Evolutionary conservation across 1,139 yeast species (phyloP), one percentile per base, ranked within the genome.

Genomic region (Sugiyamaella xylanicola): DNA sequence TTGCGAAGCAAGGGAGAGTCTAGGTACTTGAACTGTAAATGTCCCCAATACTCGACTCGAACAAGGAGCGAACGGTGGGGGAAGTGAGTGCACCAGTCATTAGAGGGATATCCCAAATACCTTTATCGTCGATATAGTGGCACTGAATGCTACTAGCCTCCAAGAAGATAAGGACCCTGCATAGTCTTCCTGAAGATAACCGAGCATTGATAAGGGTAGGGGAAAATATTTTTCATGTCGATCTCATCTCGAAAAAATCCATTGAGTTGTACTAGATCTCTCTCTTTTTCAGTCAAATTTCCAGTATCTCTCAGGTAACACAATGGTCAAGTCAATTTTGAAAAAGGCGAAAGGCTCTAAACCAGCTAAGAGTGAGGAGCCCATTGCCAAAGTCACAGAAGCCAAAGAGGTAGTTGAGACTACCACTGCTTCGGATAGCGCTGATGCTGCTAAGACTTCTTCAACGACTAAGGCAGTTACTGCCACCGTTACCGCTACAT

Each of bases 181-280:
- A 32, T n/a, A 4, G 37, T 7, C 37, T 15, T 4, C 13, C 15
- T 15, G 15, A n/a, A 8, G 46, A 25, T 42, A 42, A 36, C 46
- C 22, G 27, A 17, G 36, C 15, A 20, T 32, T 32, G 48, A 45
- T 45, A 45, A 17, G 40, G 48, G 48, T 22, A 45, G 37, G 48
- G 48, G 48, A 4, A 21, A 13, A 45, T 43, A 43, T 45, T 45
- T 45, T 45, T 45, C 17, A 19, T 9, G 48, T 17, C 15, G 48
- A 45, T 45, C 39, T 13, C 21, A 9, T 25, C 15, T 27, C 16
- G 15, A 25, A 22, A 25, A 42, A 42, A 22, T 42, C 13, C n/a
- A 25, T 17, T n/a, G 17, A 8, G 21, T 8, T 37, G 20, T 15
- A 16, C n/a, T n/a, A n/a, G n/a, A n/a, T n/a, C n/a, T n/a, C n/a